phyloP scores from a whole-genome alignment of 1,139 yeast genomes.

The Lodderomyces elongisporus region DNA sequence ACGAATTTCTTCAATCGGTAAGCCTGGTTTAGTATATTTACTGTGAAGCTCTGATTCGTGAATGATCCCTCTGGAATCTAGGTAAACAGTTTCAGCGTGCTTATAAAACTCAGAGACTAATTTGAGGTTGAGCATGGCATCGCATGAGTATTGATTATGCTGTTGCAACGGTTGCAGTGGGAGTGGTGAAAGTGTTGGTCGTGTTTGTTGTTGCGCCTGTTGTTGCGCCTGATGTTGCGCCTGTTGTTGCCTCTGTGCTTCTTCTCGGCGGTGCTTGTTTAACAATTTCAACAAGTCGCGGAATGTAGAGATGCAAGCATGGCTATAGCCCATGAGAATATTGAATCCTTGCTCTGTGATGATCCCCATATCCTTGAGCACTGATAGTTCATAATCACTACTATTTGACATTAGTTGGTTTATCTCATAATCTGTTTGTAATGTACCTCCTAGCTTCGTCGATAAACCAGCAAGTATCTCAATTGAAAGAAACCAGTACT shows the following conservation, averaged over 20 bases:
- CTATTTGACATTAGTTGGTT: slow-evolving; percentile 41
- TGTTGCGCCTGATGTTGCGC: too few relatives aligned
- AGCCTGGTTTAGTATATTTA: slow-evolving; percentile 8
- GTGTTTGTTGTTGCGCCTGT: too few relatives aligned
- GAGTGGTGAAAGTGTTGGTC: too few relatives aligned
- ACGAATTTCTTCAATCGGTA: slow-evolving; percentile 13
- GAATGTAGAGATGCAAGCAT: slow-evolving; percentile 40
- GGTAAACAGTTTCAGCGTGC: slow-evolving; percentile 10
- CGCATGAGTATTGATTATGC: slow-evolving; percentile 1
- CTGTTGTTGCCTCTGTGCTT: background rate
- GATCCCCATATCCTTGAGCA: slow-evolving; percentile 27
- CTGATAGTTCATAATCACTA: slow-evolving; percentile 33
- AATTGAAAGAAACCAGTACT: slow-evolving; percentile 57
- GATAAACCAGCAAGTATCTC: slow-evolving; percentile 61
- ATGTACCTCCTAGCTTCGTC: slow-evolving; percentile 58
- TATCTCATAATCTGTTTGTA: slow-evolving; percentile 43
- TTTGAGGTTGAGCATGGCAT: slow-evolving; percentile 16
- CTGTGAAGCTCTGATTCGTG: slow-evolving; percentile 9
- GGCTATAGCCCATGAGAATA: slow-evolving; percentile 50
- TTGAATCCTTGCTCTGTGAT: slow-evolving; percentile 45
- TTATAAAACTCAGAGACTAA: slow-evolving; percentile 21
- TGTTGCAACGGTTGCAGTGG: too few relatives aligned
- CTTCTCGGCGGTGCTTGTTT: slow-evolving; percentile 29
- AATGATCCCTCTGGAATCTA: slow-evolving; percentile 9
- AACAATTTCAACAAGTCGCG: slow-evolving; percentile 47